phyloP scores from a whole-genome alignment of 305 asterid species.

The Rubia tinctorum region DNA sequence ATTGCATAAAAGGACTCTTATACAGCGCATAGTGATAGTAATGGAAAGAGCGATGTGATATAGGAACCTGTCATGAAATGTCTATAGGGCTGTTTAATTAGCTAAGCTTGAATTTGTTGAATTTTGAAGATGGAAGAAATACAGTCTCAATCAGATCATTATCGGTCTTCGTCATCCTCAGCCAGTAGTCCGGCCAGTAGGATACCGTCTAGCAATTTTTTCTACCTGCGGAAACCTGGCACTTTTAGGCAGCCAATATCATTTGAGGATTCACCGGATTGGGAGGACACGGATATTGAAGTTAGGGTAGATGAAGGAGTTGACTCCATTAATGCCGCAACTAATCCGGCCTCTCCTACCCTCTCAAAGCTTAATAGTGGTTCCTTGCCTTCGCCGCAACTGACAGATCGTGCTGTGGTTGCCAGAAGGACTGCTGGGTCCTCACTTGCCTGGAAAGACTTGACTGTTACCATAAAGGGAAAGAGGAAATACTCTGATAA shows the following conservation, averaged over 20 bases:
- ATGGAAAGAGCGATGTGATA: neutral
- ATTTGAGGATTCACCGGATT: slow-evolving; percentile 96
- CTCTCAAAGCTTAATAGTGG: slow-evolving; percentile 89
- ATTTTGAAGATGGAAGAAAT: slow-evolving; percentile 77
- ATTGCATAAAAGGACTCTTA: neutral
- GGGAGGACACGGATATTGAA: slow-evolving; percentile 92
- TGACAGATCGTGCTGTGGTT: slow-evolving; percentile 62
- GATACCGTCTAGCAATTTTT: slow-evolving; percentile 94
- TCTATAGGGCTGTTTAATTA: neutral
- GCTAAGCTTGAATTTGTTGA: slow-evolving; percentile 1
- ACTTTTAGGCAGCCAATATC: slow-evolving; percentile 84
- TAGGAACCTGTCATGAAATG: neutral
- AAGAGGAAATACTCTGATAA: slow-evolving; percentile 86
- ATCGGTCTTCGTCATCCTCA: slow-evolving; percentile 92
- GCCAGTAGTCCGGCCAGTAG: slow-evolving; percentile 95
- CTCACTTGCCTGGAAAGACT: slow-evolving; percentile 91
- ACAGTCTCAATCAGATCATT: slow-evolving; percentile 92
- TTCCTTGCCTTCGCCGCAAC: slow-evolving; percentile 79
- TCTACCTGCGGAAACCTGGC: slow-evolving; percentile 88
- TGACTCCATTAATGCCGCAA: slow-evolving; percentile 74
- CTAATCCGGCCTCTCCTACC: slow-evolving; percentile 80
- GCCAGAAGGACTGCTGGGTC: slow-evolving; percentile 81
- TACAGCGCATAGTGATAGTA: neutral
- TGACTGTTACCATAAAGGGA: slow-evolving; percentile 90
- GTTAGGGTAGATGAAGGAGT: slow-evolving; percentile 81